Percentiles rank a stretch among this genome's conserved stretches.
Evolutionary conservation across 73 alveolate species (phyloP).

Genomic region (Paraurostyla sp.): DNA sequence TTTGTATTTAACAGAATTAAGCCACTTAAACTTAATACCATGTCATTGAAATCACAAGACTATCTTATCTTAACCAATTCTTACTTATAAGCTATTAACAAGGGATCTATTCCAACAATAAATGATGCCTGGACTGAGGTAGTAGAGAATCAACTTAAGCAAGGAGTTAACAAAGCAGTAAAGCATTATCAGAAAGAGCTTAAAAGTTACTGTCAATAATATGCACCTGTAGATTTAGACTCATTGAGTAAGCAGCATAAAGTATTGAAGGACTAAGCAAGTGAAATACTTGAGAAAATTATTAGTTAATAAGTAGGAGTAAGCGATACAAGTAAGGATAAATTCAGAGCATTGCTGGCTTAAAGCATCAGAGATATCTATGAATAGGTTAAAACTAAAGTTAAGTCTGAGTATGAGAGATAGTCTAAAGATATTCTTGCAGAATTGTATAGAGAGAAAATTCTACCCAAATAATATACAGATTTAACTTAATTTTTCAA

Average conservation of each 20-base stretch:
- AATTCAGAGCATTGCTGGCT: slow-evolving; percentile 19
- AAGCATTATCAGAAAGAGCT: slow-evolving; percentile 74
- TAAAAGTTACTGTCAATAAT: slow-evolving; percentile 19
- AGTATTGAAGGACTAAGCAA: not conserved
- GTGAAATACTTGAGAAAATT: slow-evolving; percentile 43
- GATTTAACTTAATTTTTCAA: slow-evolving; percentile 18
- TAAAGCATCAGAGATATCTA: slow-evolving; percentile 47
- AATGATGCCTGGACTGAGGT: slow-evolving; percentile 92
- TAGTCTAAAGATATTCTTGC: slow-evolving; percentile 56
- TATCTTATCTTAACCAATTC: slow-evolving; percentile 78
- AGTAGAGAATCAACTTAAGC: slow-evolving; percentile 81
- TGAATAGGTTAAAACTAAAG: slow-evolving; percentile 25
- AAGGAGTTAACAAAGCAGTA: slow-evolving; percentile 72
- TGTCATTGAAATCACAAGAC: slow-evolving; percentile 82
- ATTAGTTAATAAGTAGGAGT: not conserved
- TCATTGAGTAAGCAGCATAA: slow-evolving; percentile 25
- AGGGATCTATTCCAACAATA: slow-evolving; percentile 91
- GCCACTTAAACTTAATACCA: slow-evolving; percentile 80
- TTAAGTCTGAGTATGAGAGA: slow-evolving; percentile 54
- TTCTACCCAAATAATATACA: slow-evolving; percentile 59
- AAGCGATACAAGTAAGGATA: slow-evolving; percentile 46
- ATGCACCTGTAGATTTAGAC: slow-evolving; percentile 37
- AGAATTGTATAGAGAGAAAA: slow-evolving; percentile 63
- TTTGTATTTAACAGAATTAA: slow-evolving; percentile 84
- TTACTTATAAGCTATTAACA: slow-evolving; percentile 84